phyloP scores from a whole-genome alignment of 2,329 filamentous ascomycete genomes.

The Monosporascus sp. region DNA sequence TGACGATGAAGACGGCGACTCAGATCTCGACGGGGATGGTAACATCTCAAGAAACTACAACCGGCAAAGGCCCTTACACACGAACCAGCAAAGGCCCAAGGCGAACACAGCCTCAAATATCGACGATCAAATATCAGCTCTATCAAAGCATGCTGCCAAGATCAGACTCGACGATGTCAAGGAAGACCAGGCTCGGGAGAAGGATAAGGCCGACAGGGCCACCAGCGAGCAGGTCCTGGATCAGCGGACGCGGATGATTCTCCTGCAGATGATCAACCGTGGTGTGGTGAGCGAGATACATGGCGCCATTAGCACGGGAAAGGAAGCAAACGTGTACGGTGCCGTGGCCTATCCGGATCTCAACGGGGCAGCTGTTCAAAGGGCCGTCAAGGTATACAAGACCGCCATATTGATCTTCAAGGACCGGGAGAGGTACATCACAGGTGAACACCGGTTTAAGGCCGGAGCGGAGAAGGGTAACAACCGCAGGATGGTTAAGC shows the following conservation, averaged over 20 bases:
- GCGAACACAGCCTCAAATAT: conserved; percentile 75
- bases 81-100: conserved; percentile 72
- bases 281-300: conserved; percentile 87
- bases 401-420: conserved; percentile 97
- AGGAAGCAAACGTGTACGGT: conserved; percentile 97
- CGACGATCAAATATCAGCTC: conserved; percentile 81
- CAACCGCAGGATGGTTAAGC: conserved; percentile 93
- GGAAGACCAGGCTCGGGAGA: conserved; percentile 51
- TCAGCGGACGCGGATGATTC: conserved; percentile 88
- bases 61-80: conserved; percentile 67
- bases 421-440: conserved; percentile 92
- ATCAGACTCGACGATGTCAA: conserved; percentile 70
- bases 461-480: conserved; percentile 90
- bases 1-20: conserved; percentile 40
- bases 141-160: conserved; percentile 80
- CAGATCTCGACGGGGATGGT: conserved; percentile 50
- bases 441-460: conserved; percentile 88
- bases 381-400: conserved; percentile 98
- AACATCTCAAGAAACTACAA: conserved; percentile 88
- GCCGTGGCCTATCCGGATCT: conserved; percentile 61
- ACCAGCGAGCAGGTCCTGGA: conserved; percentile 94
- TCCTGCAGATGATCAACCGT: conserved; percentile 93
- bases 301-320: conserved; percentile 91
- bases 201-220: conserved; percentile 88
- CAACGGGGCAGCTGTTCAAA: conserved; percentile 56